These are phyloP conservation scores for Trichoderma sp. DNA, from an alignment of 2,329 filamentous ascomycete species.

Conservation along the genomic window DNA sequence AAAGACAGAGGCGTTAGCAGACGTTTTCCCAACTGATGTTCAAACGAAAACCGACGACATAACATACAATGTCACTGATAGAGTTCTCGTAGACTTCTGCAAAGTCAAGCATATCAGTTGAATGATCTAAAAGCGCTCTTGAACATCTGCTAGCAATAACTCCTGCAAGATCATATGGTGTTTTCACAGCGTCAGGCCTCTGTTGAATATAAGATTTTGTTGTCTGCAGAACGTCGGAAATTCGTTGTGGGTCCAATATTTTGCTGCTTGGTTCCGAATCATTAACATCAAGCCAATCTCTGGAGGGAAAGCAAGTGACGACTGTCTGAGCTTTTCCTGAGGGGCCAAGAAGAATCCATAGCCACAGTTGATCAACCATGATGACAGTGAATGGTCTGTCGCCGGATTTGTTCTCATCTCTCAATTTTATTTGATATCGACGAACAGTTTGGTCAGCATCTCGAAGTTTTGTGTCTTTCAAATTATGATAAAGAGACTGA, in stretches of 20 bases:
- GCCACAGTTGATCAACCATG: constrained; percentile 10
- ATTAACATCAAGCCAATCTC: background rate
- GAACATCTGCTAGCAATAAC: constrained; percentile 4
- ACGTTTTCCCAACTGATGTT: accelerated
- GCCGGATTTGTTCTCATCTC: no score
- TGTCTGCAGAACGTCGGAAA: background rate
- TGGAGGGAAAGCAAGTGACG: background rate
- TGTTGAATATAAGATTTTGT: background rate
- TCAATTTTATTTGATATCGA: background rate
- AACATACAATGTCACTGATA: background rate
- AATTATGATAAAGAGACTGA: background rate
- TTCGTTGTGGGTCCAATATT: background rate
- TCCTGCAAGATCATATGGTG: background rate
- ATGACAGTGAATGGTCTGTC: background rate
- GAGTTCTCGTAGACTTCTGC: background rate
- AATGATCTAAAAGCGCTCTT: background rate
- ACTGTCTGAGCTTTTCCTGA: background rate
- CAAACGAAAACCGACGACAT: background rate
- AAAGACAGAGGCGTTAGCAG: background rate
- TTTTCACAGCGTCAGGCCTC: background rate
- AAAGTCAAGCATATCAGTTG: background rate
- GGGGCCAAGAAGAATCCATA: background rate
- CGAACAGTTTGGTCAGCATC: background rate
- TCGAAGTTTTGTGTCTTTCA: background rate
- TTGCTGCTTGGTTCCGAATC: accelerated